Evolutionary conservation across 1,284 basidiomycete species (phyloP).

Genomic region (Golubevia pallescens): DNA sequence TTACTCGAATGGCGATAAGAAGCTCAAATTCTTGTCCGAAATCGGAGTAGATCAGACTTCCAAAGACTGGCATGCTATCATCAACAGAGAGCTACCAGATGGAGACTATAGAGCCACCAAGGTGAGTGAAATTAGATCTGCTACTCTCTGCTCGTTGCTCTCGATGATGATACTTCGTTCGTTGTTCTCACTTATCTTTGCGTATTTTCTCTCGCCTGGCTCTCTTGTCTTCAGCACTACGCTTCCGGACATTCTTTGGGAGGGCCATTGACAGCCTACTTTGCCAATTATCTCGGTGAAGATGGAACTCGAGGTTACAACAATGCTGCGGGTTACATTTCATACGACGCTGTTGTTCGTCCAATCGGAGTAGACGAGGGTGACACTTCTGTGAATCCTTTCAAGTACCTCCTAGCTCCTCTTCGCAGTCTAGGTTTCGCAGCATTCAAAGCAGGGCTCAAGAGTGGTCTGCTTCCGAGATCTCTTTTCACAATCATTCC

Average conservation of each 20-base stretch:
- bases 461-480: conserved; percentile 1
- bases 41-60: conserved; percentile 12
- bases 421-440: conserved; percentile 1
- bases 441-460: neutral
- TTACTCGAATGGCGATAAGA: conserved; percentile 3
- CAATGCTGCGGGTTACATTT: conserved; percentile 8
- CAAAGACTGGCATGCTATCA: conserved; percentile 13
- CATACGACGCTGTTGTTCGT: conserved; percentile 5
- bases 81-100: conserved; percentile 10
- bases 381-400: neutral
- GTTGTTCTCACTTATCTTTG: too few species aligned
- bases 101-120: conserved; percentile 7
- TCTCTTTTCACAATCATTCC: conserved; percentile 10
- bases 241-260: conserved; percentile 11
- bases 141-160: too few species aligned
- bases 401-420: conserved; percentile 4
- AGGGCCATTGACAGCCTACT: conserved; percentile 11
- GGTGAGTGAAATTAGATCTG: neutral
- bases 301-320: conserved; percentile 11
- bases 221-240: conserved; percentile 6
- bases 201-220: neutral
- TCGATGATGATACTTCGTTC: too few species aligned
- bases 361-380: conserved; percentile 1
- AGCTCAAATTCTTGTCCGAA: conserved; percentile 10
- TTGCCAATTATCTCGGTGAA: conserved; percentile 8